Conservation (phyloP, 83 land plant species). For the Larix sibirica region DNA sequence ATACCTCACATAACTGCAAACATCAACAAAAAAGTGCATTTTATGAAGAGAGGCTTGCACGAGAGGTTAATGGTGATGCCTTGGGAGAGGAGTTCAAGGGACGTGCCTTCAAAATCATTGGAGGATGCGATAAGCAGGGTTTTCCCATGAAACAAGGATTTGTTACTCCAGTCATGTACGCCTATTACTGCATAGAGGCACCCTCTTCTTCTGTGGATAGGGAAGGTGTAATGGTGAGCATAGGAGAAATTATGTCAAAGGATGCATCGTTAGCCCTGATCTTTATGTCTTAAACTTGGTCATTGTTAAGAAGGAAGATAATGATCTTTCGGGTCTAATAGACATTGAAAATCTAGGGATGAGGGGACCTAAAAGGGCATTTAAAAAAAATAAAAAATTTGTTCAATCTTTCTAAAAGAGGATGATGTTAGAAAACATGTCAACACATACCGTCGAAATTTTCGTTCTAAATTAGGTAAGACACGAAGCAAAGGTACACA, state of each 20-base stretch:
- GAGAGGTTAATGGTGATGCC: slow-evolving; percentile 46
- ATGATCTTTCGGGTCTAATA: slow-evolving; percentile 45
- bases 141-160: slow-evolving; percentile 51
- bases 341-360: slow-evolving; percentile 53
- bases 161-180: slow-evolving; percentile 26
- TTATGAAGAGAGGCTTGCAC: background rate
- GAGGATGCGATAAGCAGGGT: slow-evolving; percentile 47
- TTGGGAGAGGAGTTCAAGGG: slow-evolving; percentile 60
- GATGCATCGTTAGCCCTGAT: slow-evolving; percentile 56
- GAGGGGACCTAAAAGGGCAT: slow-evolving; percentile 64
- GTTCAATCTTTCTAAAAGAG: slow-evolving; percentile 48
- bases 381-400: slow-evolving; percentile 46
- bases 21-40: too few relatives aligned
- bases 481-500: slow-evolving; percentile 53
- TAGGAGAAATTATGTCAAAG: slow-evolving; percentile 44
- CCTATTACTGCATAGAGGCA: slow-evolving; percentile 34
- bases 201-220: slow-evolving; percentile 44
- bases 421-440: slow-evolving; percentile 67
- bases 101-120: slow-evolving; percentile 47
- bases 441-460: slow-evolving; percentile 49
- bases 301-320: slow-evolving; percentile 19
- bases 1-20: too few relatives aligned
- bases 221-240: slow-evolving; percentile 54
- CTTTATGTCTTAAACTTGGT: slow-evolving; percentile 25
- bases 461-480: slow-evolving; percentile 43